A percentile compares a stretch with the other conserved stretches of the same genome.
phyloP scores from a whole-genome alignment of 768 basidiomycete species.

The Auricularia sp. region DNA sequence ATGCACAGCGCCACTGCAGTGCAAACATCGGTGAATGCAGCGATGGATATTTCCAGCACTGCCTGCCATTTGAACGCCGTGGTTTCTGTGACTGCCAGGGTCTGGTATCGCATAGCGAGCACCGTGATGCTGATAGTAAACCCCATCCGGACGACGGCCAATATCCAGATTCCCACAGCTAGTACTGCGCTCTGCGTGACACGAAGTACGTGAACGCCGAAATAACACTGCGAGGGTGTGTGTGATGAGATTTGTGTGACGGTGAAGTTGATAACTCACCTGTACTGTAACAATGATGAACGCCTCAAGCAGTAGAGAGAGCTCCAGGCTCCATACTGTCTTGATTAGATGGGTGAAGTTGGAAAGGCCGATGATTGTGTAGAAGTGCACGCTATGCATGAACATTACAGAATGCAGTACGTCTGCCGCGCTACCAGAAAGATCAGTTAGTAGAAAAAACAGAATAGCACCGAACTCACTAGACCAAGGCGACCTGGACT shows the following conservation, averaged over 20 bases:
- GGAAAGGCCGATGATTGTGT: neutral
- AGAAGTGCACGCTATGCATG: neutral
- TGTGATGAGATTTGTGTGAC: neutral
- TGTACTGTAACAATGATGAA: neutral
- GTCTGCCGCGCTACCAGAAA: neutral
- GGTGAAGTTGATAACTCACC: neutral
- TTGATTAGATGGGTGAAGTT: neutral
- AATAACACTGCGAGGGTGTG: neutral
- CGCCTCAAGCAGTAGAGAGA: neutral
- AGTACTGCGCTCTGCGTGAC: neutral
- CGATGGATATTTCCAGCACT: neutral
- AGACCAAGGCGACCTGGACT: neutral
- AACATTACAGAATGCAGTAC: neutral
- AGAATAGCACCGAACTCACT: neutral
- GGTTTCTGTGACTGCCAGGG: neutral
- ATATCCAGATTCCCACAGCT: neutral
- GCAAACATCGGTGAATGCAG: neutral
- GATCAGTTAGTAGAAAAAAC: neutral
- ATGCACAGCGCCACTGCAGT: neutral
- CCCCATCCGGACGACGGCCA: neutral
- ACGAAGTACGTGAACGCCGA: neutral
- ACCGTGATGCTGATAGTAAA: neutral
- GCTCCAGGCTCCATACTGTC: neutral
- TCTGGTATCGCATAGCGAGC: neutral
- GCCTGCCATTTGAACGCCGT: neutral